Base-by-base conservation (phyloP, 208 protist genomes). In the Trichomonas vaginalis region DNA sequence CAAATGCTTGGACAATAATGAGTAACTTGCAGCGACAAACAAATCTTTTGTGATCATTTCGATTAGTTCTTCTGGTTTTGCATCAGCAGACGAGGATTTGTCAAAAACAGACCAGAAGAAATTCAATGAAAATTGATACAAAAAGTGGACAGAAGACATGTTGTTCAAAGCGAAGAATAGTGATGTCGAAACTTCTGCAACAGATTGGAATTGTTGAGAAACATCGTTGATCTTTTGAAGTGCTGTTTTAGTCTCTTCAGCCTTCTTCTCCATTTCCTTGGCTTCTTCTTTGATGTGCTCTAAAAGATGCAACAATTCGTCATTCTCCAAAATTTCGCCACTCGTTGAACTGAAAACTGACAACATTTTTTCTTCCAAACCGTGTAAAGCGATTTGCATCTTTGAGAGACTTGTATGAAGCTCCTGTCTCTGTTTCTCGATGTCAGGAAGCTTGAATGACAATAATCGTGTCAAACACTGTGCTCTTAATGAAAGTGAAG, bases 41-140 rank as follows among this genome's bases (percentile, higher is more conserved):
- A 51, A 10, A 27, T 39, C 86, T 39, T 92, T 92, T 8, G 86
- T n/a, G 0, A 92, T 92, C 27, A 92, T 35, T 35, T 42, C 45
- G 39, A 92, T 42, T 12, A 92, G 45, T 51, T 48, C 86, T 21
- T 92, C 45, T 39, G 45, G 42, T 79, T 27, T 39, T 0, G 95
- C 48, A 62, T 48, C 47, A 32, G 39, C 0, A n/a, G 48, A 12
- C 35, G 80, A n/a, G 45, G 95, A 97, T 27, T 98, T 96, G 35
- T 97, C 95, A 39, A 95, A 95, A 62, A 99, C 97, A 23, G 98
- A 96, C 82, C 99, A 97, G 96, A 99, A 98, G 97, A 99, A 98
- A 70, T 97, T 92, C 17, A 99, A 97, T 79, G 98, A 98, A 97
- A 98, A 99, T 70, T 98, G 98, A 97, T 99, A 99, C 51, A 99